Percentiles rank a stretch among this genome's conserved stretches.
Evolutionary conservation across 306 rosid species (phyloP).

Genomic region (Comarum palustre): DNA sequence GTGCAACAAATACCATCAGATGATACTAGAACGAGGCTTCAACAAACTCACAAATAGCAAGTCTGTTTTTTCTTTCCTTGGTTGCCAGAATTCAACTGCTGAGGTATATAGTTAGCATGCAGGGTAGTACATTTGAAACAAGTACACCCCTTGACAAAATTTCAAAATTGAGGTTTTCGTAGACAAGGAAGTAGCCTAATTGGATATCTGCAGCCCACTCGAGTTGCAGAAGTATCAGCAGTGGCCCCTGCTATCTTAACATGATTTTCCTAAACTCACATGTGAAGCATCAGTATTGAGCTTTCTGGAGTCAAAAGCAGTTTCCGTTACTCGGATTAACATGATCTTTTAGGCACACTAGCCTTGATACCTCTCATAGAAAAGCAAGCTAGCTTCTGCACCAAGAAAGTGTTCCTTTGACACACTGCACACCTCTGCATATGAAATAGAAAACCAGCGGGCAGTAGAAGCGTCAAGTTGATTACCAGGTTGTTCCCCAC

Average conservation of each 20-base stretch:
- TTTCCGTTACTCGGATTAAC: neutral
- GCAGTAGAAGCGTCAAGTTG: slow-evolving; percentile 25
- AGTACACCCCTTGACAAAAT: neutral
- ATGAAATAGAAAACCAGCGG: slow-evolving; percentile 78
- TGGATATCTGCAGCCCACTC: neutral
- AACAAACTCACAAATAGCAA: neutral
- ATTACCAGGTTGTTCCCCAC: slow-evolving; percentile 22
- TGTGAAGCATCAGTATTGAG: neutral
- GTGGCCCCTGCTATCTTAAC: neutral
- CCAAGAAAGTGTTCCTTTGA: slow-evolving; percentile 66
- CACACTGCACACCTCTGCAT: slow-evolving; percentile 66
- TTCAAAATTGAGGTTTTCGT: neutral
- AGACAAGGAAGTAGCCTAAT: neutral
- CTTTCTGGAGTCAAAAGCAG: neutral
- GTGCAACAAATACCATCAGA: neutral
- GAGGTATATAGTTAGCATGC: neutral
- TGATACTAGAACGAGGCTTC: neutral
- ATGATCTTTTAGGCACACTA: neutral
- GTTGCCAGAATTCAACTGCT: neutral
- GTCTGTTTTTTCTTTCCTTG: neutral
- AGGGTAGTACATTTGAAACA: neutral
- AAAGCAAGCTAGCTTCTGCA: slow-evolving; percentile 86
- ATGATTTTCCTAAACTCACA: neutral
- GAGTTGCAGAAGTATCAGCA: neutral
- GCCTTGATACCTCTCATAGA: slow-evolving; percentile 62